Evolutionary conservation across 805 yeast species (phyloP).

Genomic region (Myxozyma udenii): DNA sequence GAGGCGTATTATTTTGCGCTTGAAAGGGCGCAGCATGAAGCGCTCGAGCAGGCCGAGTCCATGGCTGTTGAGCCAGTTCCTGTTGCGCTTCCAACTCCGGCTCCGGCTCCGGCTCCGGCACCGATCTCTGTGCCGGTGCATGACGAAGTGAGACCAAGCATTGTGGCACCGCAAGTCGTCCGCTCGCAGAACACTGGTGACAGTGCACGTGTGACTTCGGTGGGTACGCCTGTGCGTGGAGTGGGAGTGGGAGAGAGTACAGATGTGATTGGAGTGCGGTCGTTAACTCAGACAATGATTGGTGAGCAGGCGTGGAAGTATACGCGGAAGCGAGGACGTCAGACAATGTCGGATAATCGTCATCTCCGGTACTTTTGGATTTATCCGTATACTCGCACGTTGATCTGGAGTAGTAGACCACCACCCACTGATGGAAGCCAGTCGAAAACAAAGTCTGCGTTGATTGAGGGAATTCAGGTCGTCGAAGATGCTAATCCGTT

Average conservation of each 20-base stretch:
- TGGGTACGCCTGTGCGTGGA: too few relatives aligned
- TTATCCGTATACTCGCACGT: constrained; percentile 86
- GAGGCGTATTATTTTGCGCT: too few relatives aligned
- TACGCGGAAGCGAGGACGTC: constrained; percentile 65
- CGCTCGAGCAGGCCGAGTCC: constrained; percentile 1
- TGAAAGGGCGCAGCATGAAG: too few relatives aligned
- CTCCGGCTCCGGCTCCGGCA: constrained; percentile 31
- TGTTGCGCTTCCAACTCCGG: constrained; percentile 8
- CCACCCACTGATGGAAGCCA: constrained; percentile 65
- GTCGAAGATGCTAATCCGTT: constrained; percentile 81
- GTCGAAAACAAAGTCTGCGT: constrained; percentile 67
- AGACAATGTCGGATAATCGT: constrained; percentile 66
- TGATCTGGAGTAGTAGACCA: constrained; percentile 82
- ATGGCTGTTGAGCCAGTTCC: constrained; percentile 13
- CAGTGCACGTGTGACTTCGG: too few relatives aligned
- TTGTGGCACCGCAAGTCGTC: too few relatives aligned
- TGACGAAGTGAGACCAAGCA: too few relatives aligned
- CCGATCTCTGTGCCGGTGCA: too few relatives aligned
- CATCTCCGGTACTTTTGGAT: constrained; percentile 96
- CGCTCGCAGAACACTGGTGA: too few relatives aligned
- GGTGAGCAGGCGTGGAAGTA: constrained; percentile 89
- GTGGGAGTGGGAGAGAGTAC: too few relatives aligned
- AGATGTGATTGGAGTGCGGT: constrained; percentile 63
- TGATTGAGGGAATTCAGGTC: constrained; percentile 73
- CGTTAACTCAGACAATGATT: constrained; percentile 86